A percentile compares a stretch with the other conserved stretches of the same genome.
phyloP scores from a whole-genome alignment of 192 early-diverging fungal species.

The Mortierella antarctica region DNA sequence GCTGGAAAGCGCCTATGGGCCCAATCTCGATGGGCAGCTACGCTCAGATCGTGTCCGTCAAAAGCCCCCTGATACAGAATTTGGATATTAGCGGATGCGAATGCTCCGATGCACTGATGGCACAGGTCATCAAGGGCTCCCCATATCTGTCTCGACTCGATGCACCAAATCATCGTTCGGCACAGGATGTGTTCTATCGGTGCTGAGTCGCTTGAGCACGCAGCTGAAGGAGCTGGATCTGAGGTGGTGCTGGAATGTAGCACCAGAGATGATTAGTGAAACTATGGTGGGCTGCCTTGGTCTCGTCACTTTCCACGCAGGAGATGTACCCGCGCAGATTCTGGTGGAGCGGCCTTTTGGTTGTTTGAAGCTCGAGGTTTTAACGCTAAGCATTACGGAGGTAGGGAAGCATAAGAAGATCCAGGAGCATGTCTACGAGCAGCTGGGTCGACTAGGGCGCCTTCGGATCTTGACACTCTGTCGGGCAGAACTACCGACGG shows the following conservation, averaged over 20 bases:
- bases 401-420: slow-evolving; percentile 1
- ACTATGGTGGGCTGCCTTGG: neutral
- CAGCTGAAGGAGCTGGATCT: neutral
- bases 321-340: neutral
- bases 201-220: neutral
- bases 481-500: neutral
- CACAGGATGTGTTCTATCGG: slow-evolving; percentile 3
- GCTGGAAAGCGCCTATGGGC: neutral
- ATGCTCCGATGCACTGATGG: slow-evolving; percentile 1
- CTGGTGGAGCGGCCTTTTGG: neutral
- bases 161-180: neutral
- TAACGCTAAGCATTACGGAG: slow-evolving; percentile 6
- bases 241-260: slow-evolving; percentile 2
- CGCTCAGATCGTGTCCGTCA: neutral
- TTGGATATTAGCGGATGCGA: slow-evolving; percentile 4
- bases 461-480: slow-evolving; percentile 1
- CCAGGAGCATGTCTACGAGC: slow-evolving; percentile 5
- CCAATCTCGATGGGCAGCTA: neutral
- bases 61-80: neutral
- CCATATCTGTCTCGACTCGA: neutral
- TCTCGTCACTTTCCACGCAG: slow-evolving; percentile 3
- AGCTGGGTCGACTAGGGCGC: neutral
- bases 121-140: neutral
- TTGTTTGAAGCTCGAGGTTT: slow-evolving; percentile 3
- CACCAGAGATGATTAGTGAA: neutral